Conservation (phyloP, 1,284 basidiomycete species). For the Apiotrichum akiyoshidainum region DNA sequence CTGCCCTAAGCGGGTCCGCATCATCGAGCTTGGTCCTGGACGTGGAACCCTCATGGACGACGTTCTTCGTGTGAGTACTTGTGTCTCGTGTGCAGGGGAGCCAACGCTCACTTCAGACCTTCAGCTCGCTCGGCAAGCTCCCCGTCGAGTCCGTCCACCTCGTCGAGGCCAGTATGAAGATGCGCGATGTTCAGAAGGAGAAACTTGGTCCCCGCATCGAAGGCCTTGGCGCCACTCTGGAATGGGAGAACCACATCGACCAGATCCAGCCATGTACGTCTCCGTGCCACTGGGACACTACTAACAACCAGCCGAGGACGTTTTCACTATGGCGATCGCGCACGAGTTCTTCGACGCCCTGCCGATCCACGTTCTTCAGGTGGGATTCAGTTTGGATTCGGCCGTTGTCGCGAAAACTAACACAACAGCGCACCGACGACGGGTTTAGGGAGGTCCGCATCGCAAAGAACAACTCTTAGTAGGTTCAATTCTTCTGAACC, state of each 20-base stretch:
- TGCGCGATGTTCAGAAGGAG: conserved; percentile 65
- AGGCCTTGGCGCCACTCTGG: conserved; percentile 49
- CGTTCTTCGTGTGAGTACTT: conserved; percentile 68
- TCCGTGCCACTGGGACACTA: background rate
- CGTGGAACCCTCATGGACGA: conserved; percentile 89
- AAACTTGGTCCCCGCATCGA: conserved; percentile 52
- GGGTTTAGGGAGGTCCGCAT: conserved; percentile 89
- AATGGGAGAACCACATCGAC: conserved; percentile 74
- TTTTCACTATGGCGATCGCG: conserved; percentile 83
- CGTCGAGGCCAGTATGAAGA: conserved; percentile 71
- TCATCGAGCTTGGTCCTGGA: conserved; percentile 93
- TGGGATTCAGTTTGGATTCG: conserved; percentile 49
- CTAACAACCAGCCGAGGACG: conserved; percentile 43
- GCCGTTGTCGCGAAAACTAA: no score
- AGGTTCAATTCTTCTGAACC: background rate
- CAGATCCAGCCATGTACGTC: conserved; percentile 56
- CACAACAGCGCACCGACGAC: conserved; percentile 62
- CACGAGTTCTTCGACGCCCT: conserved; percentile 99
- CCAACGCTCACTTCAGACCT: conserved; percentile 28
- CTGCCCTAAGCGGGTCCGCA: conserved; percentile 58
- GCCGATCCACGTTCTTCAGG: conserved; percentile 86
- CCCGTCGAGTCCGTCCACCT: conserved; percentile 64
- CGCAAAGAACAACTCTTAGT: conserved; percentile 51
- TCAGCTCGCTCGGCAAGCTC: conserved; percentile 24
- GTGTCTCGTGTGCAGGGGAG: accelerated